Evolutionary conservation across 345 rosid species (phyloP), one percentile per base, ranked within the genome.

Genomic region (Brassica juncea): DNA sequence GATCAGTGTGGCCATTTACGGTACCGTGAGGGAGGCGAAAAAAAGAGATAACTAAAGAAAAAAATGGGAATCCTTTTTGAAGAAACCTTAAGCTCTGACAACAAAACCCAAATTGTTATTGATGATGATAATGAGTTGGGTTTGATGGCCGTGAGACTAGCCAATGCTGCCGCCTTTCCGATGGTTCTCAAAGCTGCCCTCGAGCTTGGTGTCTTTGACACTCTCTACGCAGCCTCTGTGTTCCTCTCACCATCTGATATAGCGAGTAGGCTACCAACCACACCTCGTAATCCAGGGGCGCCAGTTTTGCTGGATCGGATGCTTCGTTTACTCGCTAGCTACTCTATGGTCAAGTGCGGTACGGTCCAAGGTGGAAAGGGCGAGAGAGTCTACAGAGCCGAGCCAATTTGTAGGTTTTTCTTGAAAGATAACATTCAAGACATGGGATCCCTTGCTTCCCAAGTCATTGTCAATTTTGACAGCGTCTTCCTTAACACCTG

Each of bases 261-360:
- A 21, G 85, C 87, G 3, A 68, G 71, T 60, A 16, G 16, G 19
- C 75, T 89, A 2, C 85, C 81, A 49, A 58, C 89, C 1, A 73
- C 23, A 0, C 82, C 82, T 1, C 79, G 76, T 37, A 86, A 86
- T 52, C 85, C 88, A 0, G 86, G 77, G 1, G 88, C 91, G 0
- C 65, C 87, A 0, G 62, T 68, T 64, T n/a, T 86, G 70, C 47
- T 89, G 5, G 90, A 88, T 25, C 82, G 86, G 19, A 83, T 88
- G 83, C 81, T 89, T 59, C 80, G 88, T n/a, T 72, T 85, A 15
- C 72, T 88, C 60, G 90, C 88, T 1, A 83, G 88, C 77, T 74
- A 84, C 47, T 83, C 81, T 35, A 73, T 89, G 62, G 80, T 87
- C 64, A 77, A 74, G 34, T 75, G 75, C 1, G 28, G 52, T 47